phyloP scores from a whole-genome alignment of 2,329 filamentous ascomycete genomes.

The Hypoxylon rubiginosum region DNA sequence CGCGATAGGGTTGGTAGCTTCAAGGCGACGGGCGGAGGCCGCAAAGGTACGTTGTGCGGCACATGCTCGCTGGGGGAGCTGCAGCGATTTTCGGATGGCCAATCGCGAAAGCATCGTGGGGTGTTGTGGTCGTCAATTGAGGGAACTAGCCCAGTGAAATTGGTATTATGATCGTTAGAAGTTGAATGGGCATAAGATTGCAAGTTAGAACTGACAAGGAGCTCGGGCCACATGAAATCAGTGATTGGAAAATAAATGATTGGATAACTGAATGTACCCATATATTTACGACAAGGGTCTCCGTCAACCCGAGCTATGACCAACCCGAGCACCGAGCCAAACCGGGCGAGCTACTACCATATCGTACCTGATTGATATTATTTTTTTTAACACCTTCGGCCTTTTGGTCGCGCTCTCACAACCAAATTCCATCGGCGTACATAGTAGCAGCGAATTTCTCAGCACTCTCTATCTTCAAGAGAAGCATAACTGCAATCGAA shows the following conservation, averaged over 20 bases:
- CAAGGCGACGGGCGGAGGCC: constrained; percentile 62
- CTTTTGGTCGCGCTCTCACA: not conserved
- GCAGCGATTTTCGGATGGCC: constrained; percentile 56
- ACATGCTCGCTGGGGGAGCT: constrained; percentile 61
- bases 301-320: not conserved
- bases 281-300: not conserved
- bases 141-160: constrained; percentile 35
- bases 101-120: constrained; percentile 63
- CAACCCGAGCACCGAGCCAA: no score
- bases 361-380: not conserved
- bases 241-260: not conserved
- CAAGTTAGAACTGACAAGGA: constrained; percentile 29
- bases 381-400: not conserved
- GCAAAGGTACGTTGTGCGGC: constrained; percentile 63
- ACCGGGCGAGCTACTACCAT: not conserved
- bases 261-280: constrained; percentile 1
- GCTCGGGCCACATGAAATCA: constrained; percentile 40
- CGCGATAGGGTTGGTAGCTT: constrained; percentile 55
- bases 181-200: constrained; percentile 37
- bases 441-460: not conserved
- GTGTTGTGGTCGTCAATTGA: constrained; percentile 59
- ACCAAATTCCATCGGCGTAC: not conserved
- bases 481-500: constrained; percentile 5
- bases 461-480: not conserved
- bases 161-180: constrained; percentile 30